phyloP scores from a whole-genome alignment of 2,329 filamentous ascomycete genomes.

The Camillea tinctor region DNA sequence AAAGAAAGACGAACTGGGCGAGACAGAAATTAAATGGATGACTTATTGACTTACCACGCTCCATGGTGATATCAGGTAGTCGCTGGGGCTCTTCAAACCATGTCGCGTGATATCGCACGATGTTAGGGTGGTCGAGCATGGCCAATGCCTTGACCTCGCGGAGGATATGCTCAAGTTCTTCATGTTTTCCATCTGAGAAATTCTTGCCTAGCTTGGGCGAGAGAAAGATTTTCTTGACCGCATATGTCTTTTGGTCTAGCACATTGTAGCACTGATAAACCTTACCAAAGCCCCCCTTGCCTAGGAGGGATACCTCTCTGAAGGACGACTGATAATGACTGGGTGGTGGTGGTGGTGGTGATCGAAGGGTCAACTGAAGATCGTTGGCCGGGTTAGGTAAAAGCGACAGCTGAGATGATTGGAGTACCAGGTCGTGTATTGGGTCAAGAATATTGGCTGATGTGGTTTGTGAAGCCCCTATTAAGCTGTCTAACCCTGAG shows the following conservation, averaged over 20 bases:
- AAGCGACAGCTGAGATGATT: conserved; percentile 22
- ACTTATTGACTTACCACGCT: conserved; percentile 48
- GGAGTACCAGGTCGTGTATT: conserved; percentile 23
- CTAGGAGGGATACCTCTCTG: conserved; percentile 28
- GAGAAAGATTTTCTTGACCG: conserved; percentile 33
- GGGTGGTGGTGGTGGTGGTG: conserved; percentile 4
- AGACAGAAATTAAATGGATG: conserved; percentile 24
- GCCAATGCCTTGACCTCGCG: conserved; percentile 33
- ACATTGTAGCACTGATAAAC: conserved; percentile 32
- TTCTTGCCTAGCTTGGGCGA: conserved; percentile 26
- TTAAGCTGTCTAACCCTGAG: conserved; percentile 28
- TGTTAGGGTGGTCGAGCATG: conserved; percentile 32
- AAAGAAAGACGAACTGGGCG: background rate
- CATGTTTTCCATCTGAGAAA: conserved; percentile 30
- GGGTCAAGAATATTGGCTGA: conserved; percentile 17
- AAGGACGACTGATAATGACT: conserved; percentile 32
- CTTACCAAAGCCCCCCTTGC: conserved; percentile 34
- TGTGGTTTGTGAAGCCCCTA: conserved; percentile 6
- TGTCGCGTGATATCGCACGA: conserved; percentile 33
- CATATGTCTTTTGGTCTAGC: conserved; percentile 31
- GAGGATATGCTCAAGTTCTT: conserved; percentile 30
- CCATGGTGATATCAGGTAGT: conserved; percentile 22
- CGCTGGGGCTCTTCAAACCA: conserved; percentile 32
- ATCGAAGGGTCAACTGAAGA: conserved; percentile 21
- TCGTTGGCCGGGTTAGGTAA: conserved; percentile 23